These are phyloP conservation scores for Penstemon eatonii DNA, from an alignment of 257 asterid species.

Conservation along the genomic window DNA sequence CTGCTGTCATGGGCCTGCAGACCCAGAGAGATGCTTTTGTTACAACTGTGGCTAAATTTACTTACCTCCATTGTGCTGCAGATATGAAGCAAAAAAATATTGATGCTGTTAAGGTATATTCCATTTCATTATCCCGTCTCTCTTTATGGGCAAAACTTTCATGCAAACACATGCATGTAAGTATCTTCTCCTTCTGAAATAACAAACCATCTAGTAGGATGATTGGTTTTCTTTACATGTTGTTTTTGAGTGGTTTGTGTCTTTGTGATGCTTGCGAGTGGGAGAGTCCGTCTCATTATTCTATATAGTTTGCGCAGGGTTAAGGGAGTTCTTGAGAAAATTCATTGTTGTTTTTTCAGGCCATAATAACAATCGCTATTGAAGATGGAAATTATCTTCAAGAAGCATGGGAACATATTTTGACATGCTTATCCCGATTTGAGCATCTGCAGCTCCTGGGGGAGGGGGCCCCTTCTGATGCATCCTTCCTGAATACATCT, in stretches of 20 bases:
- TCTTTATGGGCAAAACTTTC: conserved; percentile 20
- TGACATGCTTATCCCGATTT: conserved; percentile 96
- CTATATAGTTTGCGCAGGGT: not conserved
- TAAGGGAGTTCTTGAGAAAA: conserved; percentile 16
- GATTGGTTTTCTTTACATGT: conserved; percentile 18
- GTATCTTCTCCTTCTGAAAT: conserved; percentile 2
- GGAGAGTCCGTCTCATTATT: not conserved
- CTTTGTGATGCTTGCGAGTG: conserved; percentile 11
- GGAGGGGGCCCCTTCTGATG: conserved; percentile 97
- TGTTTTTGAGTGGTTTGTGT: conserved; percentile 19
- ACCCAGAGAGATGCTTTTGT: conserved; percentile 98
- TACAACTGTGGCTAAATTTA: conserved; percentile 96
- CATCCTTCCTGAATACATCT: conserved; percentile 72
- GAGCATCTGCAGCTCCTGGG: conserved; percentile 97
- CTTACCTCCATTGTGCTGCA: conserved; percentile 97
- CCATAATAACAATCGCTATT: conserved; percentile 90
- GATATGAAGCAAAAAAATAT: conserved; percentile 99
- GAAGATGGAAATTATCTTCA: conserved; percentile 94
- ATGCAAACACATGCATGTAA: conserved; percentile 13
- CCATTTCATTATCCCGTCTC: conserved; percentile 28
- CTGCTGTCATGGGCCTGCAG: conserved; percentile 94
- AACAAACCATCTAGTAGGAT: not conserved
- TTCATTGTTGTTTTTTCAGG: conserved; percentile 48
- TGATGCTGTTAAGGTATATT: conserved; percentile 88
- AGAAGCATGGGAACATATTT: conserved; percentile 97